These are phyloP conservation scores for Russula griseocarnosa DNA, from an alignment of 768 basidiomycete genomes.

Conservation along the genomic window DNA sequence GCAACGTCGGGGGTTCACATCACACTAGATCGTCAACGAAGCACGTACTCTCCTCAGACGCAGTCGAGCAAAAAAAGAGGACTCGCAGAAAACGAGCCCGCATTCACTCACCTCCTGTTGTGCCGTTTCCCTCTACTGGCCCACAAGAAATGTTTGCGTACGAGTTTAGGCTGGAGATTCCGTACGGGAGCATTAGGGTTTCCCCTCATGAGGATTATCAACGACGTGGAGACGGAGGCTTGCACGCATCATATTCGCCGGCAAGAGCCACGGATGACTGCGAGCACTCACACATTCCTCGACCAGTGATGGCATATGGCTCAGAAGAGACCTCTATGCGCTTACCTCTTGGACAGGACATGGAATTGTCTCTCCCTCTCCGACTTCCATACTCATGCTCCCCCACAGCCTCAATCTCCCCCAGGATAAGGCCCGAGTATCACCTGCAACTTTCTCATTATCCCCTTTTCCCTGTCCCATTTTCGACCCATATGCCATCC, in stretches of 20 bases:
- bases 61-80: conserved; percentile 18
- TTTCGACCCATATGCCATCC: not conserved
- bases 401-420: not conserved
- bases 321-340: conserved; percentile 10
- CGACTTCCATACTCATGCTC: conserved; percentile 4
- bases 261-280: not conserved
- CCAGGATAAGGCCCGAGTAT: not conserved
- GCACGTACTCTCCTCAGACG: conserved; percentile 14
- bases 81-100: conserved; percentile 21
- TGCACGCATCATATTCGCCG: not conserved
- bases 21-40: conserved; percentile 7
- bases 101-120: conserved; percentile 12
- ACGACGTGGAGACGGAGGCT: conserved; percentile 7
- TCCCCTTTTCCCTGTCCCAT: not conserved
- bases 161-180: conserved; percentile 23
- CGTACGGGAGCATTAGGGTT: not conserved
- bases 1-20: not conserved
- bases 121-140: conserved; percentile 27
- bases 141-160: conserved; percentile 28
- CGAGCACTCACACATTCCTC: conserved; percentile 5
- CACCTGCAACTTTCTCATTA: conserved; percentile 3
- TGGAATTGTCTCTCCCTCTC: not conserved
- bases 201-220: not conserved
- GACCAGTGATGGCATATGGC: not conserved
- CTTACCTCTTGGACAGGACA: not conserved